Base-by-base conservation (phyloP, 768 basidiomycete genomes). In the Favolaschia claudopus region DNA sequence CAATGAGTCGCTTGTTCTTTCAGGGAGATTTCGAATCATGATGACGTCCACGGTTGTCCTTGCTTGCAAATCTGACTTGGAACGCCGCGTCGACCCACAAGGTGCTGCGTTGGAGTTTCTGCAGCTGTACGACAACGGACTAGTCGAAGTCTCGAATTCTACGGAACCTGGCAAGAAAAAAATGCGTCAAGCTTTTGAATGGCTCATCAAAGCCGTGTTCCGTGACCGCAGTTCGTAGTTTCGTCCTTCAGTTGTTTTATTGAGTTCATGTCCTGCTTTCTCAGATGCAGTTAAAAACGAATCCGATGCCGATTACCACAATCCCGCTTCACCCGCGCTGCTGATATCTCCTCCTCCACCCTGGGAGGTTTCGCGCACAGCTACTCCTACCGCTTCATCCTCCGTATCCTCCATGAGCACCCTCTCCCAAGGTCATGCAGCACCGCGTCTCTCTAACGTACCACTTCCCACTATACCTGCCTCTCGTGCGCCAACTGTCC, bases 51-150 rank as follows among this genome's bases (percentile, higher is more conserved):
- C 84, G 24, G 81, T 96, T 40, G 90, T 94, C 13, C 78, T 98
- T 14, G 93, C 92, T 5, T 94, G 95, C 77, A 98, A 97, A 72
- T 88, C 89, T 6, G 92, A 96, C 68, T 76, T 89, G 19, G 79
- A 79, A 19, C 77, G 76, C 34, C 77, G 76, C 36, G 78, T 93
- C n/a, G 81, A 89, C 62, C 85, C 89, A 10, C 74, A 79, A 50
- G 74, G 73, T 29, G 63, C 63, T 43, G 87, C 85, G 5, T 65
- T 77, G 20, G 76, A 73, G 19, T 70, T 88, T 37, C 77, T 90
- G 37, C 74, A 81, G 31, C 75, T 77, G 31, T 89, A 89, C 71
- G 89, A 92, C 64, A 85, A 89, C 8, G 92, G 93, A 9, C 74
- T 97, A 27, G 86, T 95, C 12, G 89, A 92, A 71, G 89, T 93